Evolutionary conservation across 331 rosid species (phyloP).

Genomic region (Rosa hybrid): DNA sequence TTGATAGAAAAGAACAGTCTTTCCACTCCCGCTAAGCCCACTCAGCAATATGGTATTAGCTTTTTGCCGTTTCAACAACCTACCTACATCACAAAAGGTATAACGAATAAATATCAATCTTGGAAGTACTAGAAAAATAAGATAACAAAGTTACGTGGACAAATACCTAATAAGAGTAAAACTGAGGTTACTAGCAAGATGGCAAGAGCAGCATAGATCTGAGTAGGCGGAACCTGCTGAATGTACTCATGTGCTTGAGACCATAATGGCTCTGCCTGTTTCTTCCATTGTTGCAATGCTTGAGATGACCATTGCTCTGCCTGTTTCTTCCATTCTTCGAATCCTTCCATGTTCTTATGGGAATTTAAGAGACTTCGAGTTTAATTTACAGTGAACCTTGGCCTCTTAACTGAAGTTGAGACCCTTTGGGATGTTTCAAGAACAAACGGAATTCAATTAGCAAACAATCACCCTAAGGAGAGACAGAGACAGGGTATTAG

Average conservation of each 20-base stretch:
- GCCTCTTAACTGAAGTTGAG: neutral
- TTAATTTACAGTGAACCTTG: neutral
- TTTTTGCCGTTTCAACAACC: constrained; percentile 65
- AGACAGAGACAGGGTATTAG: neutral
- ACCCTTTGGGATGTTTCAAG: neutral
- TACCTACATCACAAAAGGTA: constrained; percentile 39
- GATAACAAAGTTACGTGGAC: neutral
- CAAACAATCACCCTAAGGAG: neutral
- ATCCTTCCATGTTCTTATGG: constrained; percentile 49
- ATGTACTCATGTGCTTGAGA: constrained; percentile 44
- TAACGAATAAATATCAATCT: neutral
- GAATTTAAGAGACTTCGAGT: no score
- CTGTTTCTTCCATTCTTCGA: constrained; percentile 48
- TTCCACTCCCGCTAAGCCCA: constrained; percentile 83
- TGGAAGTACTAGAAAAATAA: neutral
- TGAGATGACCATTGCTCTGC: constrained; percentile 36
- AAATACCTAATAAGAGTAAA: constrained; percentile 32
- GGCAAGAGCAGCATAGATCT: constrained; percentile 68
- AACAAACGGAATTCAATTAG: neutral
- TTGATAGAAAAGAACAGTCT: constrained; percentile 80
- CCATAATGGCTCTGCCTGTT: neutral
- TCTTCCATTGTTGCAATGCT: neutral
- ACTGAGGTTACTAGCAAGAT: constrained; percentile 54
- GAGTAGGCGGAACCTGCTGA: constrained; percentile 61
- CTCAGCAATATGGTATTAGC: constrained; percentile 67